A percentile compares a stretch with the other conserved stretches of the same genome.
Conservation (phyloP, 495 filamentous ascomycete genomes). For the Platismatia glauca region DNA sequence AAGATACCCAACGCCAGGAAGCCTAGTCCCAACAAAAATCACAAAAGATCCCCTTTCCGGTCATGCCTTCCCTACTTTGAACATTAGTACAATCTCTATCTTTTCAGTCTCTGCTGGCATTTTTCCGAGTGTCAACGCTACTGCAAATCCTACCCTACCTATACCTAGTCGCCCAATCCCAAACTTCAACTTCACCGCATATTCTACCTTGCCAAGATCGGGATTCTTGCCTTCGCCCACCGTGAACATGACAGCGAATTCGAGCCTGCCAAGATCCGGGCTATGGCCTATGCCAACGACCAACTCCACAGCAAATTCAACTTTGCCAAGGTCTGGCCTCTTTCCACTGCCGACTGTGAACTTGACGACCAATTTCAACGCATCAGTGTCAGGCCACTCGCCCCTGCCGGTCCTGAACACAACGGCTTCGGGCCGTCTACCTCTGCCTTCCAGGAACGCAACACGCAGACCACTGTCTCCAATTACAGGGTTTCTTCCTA, state of each 20-base stretch:
- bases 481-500: background rate
- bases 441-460: background rate
- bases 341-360: background rate
- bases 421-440: background rate
- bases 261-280: background rate
- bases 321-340: background rate
- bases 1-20: background rate
- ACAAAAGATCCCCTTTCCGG: background rate
- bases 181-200: background rate
- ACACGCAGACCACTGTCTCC: background rate
- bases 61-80: background rate
- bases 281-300: background rate
- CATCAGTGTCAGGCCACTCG: background rate
- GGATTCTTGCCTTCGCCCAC: background rate
- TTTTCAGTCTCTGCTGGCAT: background rate
- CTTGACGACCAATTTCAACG: background rate
- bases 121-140: background rate
- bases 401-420: background rate
- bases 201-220: background rate
- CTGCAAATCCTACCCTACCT: background rate
- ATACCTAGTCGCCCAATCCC: background rate
- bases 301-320: background rate
- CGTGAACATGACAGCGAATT: background rate
- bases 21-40: background rate
- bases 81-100: background rate